Base-by-base conservation (phyloP, 2,329 filamentous ascomycete genomes). In the Trichoderma sp. region DNA sequence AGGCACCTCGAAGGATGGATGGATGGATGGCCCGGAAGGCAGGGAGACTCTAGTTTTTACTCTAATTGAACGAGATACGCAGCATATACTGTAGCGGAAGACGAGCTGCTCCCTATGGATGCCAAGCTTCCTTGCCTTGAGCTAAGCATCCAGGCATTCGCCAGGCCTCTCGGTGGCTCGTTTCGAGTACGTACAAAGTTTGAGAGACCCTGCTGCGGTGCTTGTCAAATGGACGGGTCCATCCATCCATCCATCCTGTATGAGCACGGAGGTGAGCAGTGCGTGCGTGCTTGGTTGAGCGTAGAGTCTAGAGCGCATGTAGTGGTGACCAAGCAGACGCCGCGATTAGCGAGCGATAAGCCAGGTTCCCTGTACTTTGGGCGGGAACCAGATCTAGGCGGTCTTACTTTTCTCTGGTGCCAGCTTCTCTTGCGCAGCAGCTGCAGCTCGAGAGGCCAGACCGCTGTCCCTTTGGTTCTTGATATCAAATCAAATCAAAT, bases 341-440 rank as follows among this genome's bases (percentile, higher is more conserved):
- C 35, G 62, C 62, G 52, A 65, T 65, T 65, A 43, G 62, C 62
- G 52, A 43, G 53, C 62, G 52, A 47, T 16, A 11, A 16, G 24
- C 19, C n/a, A 33, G 53, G 63, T 66, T 58, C 53, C 43, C 8
- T 37, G 35, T 56, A 65, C 62, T 56, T 47, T 35, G 19, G 19
- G 19, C 7, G 40, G 16, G 40, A 3, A 0, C 8, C 40, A 43
- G 40, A 43, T 43, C 6, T 19, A 13, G 14, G 13, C 52, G 24
- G 59, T 62, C 43, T 62, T 24, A 62, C 59, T 27, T 14, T 35
- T 14, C 29, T 33, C 56, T 35, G n/a, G 35, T 49, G 11, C 47
- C 47, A 49, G 21, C n/a, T 43, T 49, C 47, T 21, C 13, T 24
- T 13, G 47, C 21, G 29, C 29, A 14, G 35, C 43, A 19, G 21